A percentile compares a stretch with the other conserved stretches of the same genome.
These are phyloP conservation scores for Chaetomiaceae sp. DNA, from an alignment of 2,329 filamentous ascomycete species.

Conservation along the genomic window DNA sequence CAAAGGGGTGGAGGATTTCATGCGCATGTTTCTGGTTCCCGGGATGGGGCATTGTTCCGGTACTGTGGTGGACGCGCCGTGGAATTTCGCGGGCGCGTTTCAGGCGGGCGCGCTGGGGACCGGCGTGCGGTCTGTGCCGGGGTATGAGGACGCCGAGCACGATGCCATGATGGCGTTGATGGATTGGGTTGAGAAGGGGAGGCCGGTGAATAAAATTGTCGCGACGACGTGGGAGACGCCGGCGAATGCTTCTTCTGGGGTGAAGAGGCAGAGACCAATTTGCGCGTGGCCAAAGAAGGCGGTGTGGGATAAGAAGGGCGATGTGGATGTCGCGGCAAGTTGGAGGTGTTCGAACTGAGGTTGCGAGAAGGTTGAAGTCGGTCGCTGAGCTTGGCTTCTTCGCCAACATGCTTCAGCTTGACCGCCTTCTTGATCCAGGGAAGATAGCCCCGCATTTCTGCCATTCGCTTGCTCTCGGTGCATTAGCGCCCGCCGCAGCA, in stretches of 20 bases:
- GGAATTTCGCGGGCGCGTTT: conserved; percentile 32
- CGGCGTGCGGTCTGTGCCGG: conserved; percentile 34
- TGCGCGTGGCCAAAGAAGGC: conserved; percentile 27
- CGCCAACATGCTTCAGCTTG: neutral
- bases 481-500: conserved; percentile 12
- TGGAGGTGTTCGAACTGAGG: conserved; percentile 18
- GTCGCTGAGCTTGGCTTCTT: neutral
- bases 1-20: conserved; percentile 41
- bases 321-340: conserved; percentile 19
- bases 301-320: conserved; percentile 19
- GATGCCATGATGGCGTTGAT: conserved; percentile 36
- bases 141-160: conserved; percentile 33
- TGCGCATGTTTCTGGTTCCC: conserved; percentile 47
- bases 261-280: conserved; percentile 25
- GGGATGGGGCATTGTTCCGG: conserved; percentile 47
- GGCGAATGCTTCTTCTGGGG: conserved; percentile 19
- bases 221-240: conserved; percentile 25
- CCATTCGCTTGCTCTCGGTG: neutral
- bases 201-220: conserved; percentile 19
- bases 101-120: conserved; percentile 28
- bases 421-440: neutral
- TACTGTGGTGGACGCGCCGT: conserved; percentile 33
- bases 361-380: neutral
- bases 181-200: conserved; percentile 31
- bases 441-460: conserved; percentile 6